A percentile compares a stretch with the other conserved stretches of the same genome.
phyloP scores from a whole-genome alignment of 108 stramenopile species.

The Cyclostephanos tholiformis region DNA sequence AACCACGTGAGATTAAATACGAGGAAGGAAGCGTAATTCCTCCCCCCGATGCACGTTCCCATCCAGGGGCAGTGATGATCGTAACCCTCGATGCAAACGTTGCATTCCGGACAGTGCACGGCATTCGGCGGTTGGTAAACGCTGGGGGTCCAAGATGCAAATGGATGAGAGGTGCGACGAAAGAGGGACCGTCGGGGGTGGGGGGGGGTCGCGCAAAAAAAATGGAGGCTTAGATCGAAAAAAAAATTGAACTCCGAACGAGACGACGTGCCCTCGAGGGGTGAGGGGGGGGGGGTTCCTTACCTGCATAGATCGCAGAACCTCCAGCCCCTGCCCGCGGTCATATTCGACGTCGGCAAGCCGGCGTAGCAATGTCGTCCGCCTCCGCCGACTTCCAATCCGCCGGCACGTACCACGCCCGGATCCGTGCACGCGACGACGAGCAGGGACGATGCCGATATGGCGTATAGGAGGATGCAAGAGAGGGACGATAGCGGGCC shows the following conservation, averaged over 20 bases:
- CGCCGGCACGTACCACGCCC: constrained; percentile 47
- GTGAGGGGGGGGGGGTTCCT: no score
- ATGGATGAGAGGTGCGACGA: no score
- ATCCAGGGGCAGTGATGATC: constrained; percentile 96
- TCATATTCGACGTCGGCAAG: constrained; percentile 26
- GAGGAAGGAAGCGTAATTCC: constrained; percentile 77
- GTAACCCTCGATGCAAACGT: constrained; percentile 86
- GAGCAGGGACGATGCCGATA: constrained; percentile 41
- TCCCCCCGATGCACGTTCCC: constrained; percentile 83
- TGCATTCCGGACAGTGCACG: constrained; percentile 88
- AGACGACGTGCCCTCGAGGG: no score
- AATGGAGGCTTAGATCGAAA: no score
- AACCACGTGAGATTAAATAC: constrained; percentile 83
- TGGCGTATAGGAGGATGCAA: constrained; percentile 55
- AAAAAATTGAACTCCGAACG: no score
- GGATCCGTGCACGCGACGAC: constrained; percentile 74
- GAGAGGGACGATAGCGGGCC: constrained; percentile 52
- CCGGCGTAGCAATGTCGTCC: constrained; percentile 48
- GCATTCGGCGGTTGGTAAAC: constrained; percentile 78
- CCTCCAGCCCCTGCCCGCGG: constrained; percentile 52
- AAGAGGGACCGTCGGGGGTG: no score
- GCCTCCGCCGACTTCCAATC: background rate
- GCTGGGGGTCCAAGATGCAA: background rate
- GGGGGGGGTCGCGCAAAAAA: no score
- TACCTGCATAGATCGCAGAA: constrained; percentile 79